These are phyloP conservation scores for Pleurotus salmoneostramineus DNA, from an alignment of 768 basidiomycete genomes.

Conservation along the genomic window DNA sequence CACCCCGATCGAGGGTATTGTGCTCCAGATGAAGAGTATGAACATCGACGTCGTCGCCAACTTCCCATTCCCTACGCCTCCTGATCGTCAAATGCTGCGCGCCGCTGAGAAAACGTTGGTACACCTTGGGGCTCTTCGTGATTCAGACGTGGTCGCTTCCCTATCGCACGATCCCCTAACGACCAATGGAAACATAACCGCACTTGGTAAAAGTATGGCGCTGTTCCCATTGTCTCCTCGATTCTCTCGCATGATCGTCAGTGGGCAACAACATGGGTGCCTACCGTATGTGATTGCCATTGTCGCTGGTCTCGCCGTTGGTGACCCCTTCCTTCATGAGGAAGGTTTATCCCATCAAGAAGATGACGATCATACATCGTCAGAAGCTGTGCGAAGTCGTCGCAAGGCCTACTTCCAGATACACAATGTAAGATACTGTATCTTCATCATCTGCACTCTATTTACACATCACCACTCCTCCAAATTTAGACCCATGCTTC, in stretches of 20 bases:
- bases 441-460: no score
- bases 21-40: conserved; percentile 99
- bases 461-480: no score
- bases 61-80: conserved; percentile 98
- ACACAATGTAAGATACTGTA: conserved; percentile 55
- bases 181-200: conserved; percentile 65
- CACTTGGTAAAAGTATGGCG: conserved; percentile 89
- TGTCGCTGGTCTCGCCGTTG: conserved; percentile 89
- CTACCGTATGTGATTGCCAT: conserved; percentile 89
- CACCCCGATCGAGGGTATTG: conserved; percentile 94
- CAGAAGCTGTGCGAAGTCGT: conserved; percentile 54
- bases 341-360: conserved; percentile 52
- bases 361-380: conserved; percentile 37
- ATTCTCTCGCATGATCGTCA: conserved; percentile 93
- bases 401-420: conserved; percentile 81
- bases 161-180: conserved; percentile 17
- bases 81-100: conserved; percentile 68
- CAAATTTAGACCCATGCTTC: conserved; percentile 62
- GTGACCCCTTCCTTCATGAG: conserved; percentile 93
- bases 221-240: conserved; percentile 92
- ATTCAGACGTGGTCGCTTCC: conserved; percentile 16
- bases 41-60: conserved; percentile 95
- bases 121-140: conserved; percentile 77
- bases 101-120: conserved; percentile 81
- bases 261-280: conserved; percentile 79